These are phyloP conservation scores for Trichoderma gracile DNA, from an alignment of 2,329 filamentous ascomycete genomes.

Conservation along the genomic window DNA sequence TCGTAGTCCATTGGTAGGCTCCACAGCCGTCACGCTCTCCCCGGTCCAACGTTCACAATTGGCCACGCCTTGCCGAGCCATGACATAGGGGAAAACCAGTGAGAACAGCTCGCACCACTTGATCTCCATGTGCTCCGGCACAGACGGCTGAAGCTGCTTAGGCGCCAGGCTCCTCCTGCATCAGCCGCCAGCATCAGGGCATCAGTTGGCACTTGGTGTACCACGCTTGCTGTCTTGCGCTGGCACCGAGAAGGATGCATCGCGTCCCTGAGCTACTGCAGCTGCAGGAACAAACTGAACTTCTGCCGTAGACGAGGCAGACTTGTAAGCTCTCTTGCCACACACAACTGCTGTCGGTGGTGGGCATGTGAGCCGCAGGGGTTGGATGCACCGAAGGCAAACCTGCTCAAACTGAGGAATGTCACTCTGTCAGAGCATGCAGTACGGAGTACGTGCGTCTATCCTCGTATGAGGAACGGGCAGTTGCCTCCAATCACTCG, in stretches of 20 bases:
- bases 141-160: background rate
- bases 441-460: background rate
- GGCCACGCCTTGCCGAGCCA: conserved; percentile 14
- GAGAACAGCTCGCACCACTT: conserved; percentile 14
- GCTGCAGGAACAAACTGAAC: background rate
- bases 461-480: background rate
- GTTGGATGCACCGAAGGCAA: background rate
- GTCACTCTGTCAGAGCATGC: background rate
- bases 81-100: background rate
- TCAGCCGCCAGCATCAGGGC: background rate
- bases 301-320: background rate
- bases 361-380: background rate
- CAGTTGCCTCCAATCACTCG: background rate
- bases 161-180: conserved; percentile 5
- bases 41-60: conserved; percentile 13
- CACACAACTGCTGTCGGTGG: background rate
- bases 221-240: background rate
- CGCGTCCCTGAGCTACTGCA: background rate
- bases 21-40: conserved; percentile 21
- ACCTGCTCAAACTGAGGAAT: conserved; percentile 18
- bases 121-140: conserved; percentile 6
- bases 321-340: conserved; percentile 4
- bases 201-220: background rate
- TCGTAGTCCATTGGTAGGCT: conserved; percentile 5
- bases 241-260: background rate